Conservation (phyloP, 1,284 basidiomycete species). For the Cystobasidium slooffiae region DNA sequence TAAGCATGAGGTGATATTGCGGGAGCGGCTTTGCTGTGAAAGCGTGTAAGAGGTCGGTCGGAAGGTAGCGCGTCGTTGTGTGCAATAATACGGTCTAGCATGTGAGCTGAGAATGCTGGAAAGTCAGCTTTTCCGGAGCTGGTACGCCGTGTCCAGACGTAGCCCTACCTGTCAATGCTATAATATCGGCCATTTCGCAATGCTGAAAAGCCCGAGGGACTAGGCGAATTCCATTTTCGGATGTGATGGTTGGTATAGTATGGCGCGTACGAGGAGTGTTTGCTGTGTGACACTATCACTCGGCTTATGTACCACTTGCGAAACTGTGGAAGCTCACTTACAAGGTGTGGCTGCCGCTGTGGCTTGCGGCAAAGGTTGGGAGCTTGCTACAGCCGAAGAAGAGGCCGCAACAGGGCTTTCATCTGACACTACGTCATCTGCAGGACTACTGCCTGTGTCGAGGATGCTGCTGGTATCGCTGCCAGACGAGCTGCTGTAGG, state of each 20-base stretch:
- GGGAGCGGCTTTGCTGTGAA: slow-evolving; percentile 87
- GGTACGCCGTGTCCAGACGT: slow-evolving; percentile 26
- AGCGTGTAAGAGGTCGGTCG: slow-evolving; percentile 82
- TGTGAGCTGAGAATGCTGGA: slow-evolving; percentile 68
- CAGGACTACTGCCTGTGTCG: slow-evolving; percentile 21
- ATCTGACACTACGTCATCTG: slow-evolving; percentile 7
- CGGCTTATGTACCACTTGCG: too few species aligned
- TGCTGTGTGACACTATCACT: neutral
- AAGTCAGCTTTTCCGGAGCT: slow-evolving; percentile 29
- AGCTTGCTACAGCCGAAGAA: neutral
- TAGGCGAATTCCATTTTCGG: slow-evolving; percentile 44
- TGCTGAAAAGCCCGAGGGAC: slow-evolving; percentile 50
- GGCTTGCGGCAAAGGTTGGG: slow-evolving; percentile 15
- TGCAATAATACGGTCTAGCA: slow-evolving; percentile 85
- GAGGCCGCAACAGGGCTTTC: slow-evolving; percentile 10
- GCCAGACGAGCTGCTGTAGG: slow-evolving; percentile 19
- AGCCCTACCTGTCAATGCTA: slow-evolving; percentile 75
- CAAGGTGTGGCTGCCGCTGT: slow-evolving; percentile 12
- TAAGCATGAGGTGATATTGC: slow-evolving; percentile 85
- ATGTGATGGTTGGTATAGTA: slow-evolving; percentile 19
- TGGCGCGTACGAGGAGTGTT: slow-evolving; percentile 16
- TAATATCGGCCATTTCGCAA: slow-evolving; percentile 72
- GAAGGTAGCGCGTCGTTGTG: slow-evolving; percentile 93
- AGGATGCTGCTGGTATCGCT: slow-evolving; percentile 21
- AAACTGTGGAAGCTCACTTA: neutral